A percentile compares a stretch with the other conserved stretches of the same genome.
Evolutionary conservation across 306 rosid genomes (phyloP).

Genomic region (Parietaria judaica): DNA sequence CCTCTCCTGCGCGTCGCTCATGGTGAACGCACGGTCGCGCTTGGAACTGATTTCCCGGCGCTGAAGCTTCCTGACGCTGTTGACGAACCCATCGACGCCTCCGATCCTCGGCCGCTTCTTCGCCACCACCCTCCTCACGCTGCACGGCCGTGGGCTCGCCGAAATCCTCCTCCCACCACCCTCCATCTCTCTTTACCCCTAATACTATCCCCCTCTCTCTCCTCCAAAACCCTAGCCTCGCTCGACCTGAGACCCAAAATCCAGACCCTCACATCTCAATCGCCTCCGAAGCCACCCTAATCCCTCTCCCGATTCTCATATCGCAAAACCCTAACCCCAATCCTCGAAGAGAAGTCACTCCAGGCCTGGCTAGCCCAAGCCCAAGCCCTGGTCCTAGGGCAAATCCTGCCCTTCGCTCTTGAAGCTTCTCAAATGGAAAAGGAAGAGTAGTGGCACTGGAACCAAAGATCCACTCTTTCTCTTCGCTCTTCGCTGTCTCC

Average conservation of each 20-base stretch:
- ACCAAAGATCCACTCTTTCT: neutral
- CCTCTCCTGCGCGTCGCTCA: conserved; percentile 64
- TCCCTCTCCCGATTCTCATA: neutral
- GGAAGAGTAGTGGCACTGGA: neutral
- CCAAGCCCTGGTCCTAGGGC: conserved; percentile 5
- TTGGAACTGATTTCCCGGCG: conserved; percentile 71
- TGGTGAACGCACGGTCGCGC: conserved; percentile 64
- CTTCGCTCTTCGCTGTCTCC: neutral
- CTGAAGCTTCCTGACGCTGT: conserved; percentile 67
- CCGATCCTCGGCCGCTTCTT: conserved; percentile 44
- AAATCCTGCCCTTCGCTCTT: neutral
- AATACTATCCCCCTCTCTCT: neutral
- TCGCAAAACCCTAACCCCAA: conserved; percentile 19
- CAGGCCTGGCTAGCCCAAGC: no score
- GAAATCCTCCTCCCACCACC: conserved; percentile 62
- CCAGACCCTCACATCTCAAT: neutral
- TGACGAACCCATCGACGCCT: conserved; percentile 33
- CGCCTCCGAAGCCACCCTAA: neutral
- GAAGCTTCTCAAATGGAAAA: no score
- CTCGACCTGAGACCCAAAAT: neutral
- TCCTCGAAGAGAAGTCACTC: neutral
- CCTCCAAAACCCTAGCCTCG: conserved; percentile 1
- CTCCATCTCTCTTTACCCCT: conserved; percentile 39
- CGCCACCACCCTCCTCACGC: conserved; percentile 61
- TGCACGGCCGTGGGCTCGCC: conserved; percentile 55